Conservation (phyloP, 441 rosid species). For the Gossypium lobatum region DNA sequence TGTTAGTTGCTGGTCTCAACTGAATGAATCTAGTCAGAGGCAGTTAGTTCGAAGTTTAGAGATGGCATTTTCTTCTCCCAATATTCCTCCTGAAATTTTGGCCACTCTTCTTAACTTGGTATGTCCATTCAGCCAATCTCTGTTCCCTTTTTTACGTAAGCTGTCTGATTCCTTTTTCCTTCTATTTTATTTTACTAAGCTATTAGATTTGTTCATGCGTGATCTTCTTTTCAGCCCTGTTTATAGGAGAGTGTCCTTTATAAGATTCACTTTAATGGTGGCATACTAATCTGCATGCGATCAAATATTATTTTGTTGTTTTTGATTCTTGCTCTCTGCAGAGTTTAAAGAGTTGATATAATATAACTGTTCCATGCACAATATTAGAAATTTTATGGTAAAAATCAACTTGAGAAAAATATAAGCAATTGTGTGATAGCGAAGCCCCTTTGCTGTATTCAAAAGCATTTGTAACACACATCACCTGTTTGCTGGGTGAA, state of each 20-base stretch:
- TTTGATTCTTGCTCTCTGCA: neutral
- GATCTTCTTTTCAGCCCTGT: neutral
- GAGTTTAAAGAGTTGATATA: neutral
- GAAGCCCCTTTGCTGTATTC: slow-evolving; percentile 7
- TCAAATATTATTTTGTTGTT: neutral
- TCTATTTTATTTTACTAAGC: neutral
- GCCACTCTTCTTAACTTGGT: slow-evolving; percentile 97
- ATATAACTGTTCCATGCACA: neutral
- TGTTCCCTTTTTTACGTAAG: neutral
- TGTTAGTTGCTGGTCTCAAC: slow-evolving; percentile 99
- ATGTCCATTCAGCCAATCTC: slow-evolving; percentile 14
- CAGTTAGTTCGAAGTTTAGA: slow-evolving; percentile 94
- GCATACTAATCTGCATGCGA: neutral
- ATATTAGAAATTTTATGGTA: neutral
- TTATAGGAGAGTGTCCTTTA: neutral
- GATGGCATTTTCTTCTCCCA: slow-evolving; percentile 99
- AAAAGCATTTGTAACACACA: neutral
- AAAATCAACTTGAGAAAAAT: neutral
- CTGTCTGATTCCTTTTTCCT: neutral
- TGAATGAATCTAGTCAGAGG: slow-evolving; percentile 83
- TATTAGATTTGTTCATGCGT: neutral
- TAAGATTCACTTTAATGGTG: neutral
- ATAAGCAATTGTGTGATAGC: neutral
- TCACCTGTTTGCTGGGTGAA: neutral
- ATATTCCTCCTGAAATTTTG: slow-evolving; percentile 98